These are phyloP conservation scores for Sutorius eximius DNA, from an alignment of 1,284 basidiomycete species.

Conservation along the genomic window DNA sequence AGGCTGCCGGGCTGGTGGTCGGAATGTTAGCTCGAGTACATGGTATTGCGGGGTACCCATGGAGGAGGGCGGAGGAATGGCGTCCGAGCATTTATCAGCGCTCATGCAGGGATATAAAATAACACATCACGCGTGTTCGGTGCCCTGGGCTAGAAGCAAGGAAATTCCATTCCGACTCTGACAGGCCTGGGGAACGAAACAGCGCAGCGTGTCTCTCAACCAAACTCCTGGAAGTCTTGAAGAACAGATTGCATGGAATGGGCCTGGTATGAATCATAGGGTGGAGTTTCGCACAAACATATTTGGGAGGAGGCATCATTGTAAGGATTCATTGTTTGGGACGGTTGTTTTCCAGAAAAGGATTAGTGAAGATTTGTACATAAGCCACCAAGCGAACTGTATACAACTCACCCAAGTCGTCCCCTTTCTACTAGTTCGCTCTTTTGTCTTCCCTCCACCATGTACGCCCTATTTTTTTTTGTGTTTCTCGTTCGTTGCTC, in stretches of 20 bases:
- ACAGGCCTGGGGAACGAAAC: neutral
- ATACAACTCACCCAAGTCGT: neutral
- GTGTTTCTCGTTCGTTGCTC: neutral
- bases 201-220: neutral
- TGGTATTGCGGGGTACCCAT: neutral
- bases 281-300: neutral
- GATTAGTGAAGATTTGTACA: neutral
- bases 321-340: neutral
- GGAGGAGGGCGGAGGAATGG: neutral
- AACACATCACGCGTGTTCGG: neutral
- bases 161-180: conserved; percentile 13
- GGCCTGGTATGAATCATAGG: neutral
- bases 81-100: neutral
- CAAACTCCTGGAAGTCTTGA: neutral
- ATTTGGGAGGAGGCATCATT: neutral
- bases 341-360: conserved; percentile 5
- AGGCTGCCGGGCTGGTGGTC: neutral
- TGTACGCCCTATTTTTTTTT: conserved; percentile 13
- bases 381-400: conserved; percentile 15
- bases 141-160: conserved; percentile 19
- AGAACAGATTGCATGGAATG: neutral
- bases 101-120: neutral
- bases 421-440: conserved; percentile 9
- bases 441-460: conserved; percentile 18
- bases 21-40: neutral